Conservation (phyloP, 2,329 filamentous ascomycete genomes). For the Diaporthe caulivora region DNA sequence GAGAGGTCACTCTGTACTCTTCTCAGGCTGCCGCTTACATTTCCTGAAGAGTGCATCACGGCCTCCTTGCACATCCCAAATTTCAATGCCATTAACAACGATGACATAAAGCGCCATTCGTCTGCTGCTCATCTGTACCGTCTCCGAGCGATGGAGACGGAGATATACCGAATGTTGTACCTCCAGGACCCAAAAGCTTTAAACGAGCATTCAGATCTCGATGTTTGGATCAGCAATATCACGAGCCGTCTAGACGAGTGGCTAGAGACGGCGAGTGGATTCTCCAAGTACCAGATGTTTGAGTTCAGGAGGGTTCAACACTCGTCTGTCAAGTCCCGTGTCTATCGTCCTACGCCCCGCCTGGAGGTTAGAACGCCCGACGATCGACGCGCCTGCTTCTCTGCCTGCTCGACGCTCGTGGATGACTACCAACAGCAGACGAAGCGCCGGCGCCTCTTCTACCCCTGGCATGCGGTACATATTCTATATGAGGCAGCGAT, state of each 20-base stretch:
- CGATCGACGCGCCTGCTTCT: constrained; percentile 21
- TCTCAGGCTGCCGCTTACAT: constrained; percentile 22
- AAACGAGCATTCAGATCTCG: not conserved
- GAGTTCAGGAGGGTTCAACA: constrained; percentile 33
- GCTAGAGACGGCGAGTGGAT: constrained; percentile 20
- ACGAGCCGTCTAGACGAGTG: constrained; percentile 46
- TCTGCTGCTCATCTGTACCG: constrained; percentile 32
- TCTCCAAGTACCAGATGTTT: constrained; percentile 32
- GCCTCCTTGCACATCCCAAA: constrained; percentile 20
- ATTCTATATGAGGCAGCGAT: constrained; percentile 31
- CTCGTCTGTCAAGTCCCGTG: constrained; percentile 24
- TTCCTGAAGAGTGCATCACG: constrained; percentile 22
- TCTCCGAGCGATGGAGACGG: constrained; percentile 29
- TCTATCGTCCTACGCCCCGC: constrained; percentile 31
- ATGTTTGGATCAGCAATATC: constrained; percentile 43
- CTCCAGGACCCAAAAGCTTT: constrained; percentile 26
- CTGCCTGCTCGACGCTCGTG: constrained; percentile 22
- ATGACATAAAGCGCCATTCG: constrained; percentile 22
- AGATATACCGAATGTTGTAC: constrained; percentile 28
- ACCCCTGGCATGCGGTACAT: constrained; percentile 32
- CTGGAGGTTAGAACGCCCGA: constrained; percentile 31
- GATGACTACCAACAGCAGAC: constrained; percentile 31
- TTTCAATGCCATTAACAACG: constrained; percentile 14
- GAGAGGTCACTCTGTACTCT: constrained; percentile 31
- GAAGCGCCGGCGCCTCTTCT: constrained; percentile 26